Evolutionary conservation across 176 grass and related monocot genomes (phyloP).

Genomic region (Carex scoparia): DNA sequence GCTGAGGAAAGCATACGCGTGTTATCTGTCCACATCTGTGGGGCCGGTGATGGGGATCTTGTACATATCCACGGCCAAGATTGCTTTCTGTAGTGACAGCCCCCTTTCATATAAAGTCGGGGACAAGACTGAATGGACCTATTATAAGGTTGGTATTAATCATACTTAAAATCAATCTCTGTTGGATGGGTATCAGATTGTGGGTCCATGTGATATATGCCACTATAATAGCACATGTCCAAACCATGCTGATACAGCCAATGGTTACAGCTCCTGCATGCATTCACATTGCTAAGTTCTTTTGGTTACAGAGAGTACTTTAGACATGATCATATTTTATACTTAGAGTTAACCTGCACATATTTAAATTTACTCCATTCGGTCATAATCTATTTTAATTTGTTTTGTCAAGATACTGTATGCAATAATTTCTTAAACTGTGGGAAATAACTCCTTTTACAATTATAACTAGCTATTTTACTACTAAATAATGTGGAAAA

Average conservation of each 20-base stretch:
- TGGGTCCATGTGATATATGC: background rate
- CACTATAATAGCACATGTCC: background rate
- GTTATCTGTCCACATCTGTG: conserved; percentile 75
- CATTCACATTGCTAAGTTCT: background rate
- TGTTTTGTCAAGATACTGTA: background rate
- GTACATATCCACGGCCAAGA: conserved; percentile 67
- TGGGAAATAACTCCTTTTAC: background rate
- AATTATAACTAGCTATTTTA: background rate
- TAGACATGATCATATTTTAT: background rate
- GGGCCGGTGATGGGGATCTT: conserved; percentile 70
- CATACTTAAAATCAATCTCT: background rate
- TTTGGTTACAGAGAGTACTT: background rate
- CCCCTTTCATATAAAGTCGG: conserved; percentile 48
- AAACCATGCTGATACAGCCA: background rate
- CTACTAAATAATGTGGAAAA: background rate
- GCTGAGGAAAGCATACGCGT: conserved; percentile 73
- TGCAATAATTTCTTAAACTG: background rate
- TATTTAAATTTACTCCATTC: background rate
- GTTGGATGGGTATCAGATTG: background rate
- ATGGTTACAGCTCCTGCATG: background rate
- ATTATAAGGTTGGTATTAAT: conserved; percentile 56
- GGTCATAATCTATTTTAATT: background rate
- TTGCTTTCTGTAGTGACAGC: conserved; percentile 87
- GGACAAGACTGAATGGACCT: conserved; percentile 59
- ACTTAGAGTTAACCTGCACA: background rate